These are phyloP conservation scores for Quercus rubra DNA, from an alignment of 306 rosid genomes.

Conservation along the genomic window DNA sequence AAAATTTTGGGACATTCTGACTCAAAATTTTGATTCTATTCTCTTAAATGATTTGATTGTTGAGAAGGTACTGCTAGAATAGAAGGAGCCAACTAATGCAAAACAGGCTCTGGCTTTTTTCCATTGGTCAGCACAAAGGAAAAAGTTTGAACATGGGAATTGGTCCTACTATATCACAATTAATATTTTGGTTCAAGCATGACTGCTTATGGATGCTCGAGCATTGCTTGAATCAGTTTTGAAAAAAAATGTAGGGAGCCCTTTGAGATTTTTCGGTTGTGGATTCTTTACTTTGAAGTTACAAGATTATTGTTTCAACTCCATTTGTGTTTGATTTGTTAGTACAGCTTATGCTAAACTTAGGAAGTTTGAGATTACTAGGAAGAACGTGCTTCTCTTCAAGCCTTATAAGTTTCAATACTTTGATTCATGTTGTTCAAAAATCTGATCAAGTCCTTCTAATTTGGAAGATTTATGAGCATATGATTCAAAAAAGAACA, in stretches of 20 bases:
- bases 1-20: too few relatives aligned
- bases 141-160: conserved; percentile 39
- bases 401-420: conserved; percentile 51
- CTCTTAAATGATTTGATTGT: conserved; percentile 37
- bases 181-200: conserved; percentile 49
- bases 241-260: conserved; percentile 8
- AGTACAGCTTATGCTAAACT: conserved; percentile 56
- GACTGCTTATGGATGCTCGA: conserved; percentile 49
- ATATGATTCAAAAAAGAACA: too few relatives aligned
- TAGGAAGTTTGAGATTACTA: conserved; percentile 44
- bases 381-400: conserved; percentile 38
- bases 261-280: conserved; percentile 30
- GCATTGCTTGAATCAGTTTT: conserved; percentile 55
- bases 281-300: conserved; percentile 50
- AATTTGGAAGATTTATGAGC: too few relatives aligned
- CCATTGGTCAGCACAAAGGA: conserved; percentile 62
- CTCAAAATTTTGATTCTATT: conserved; percentile 33
- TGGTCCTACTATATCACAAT: conserved; percentile 48
- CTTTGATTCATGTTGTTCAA: conserved; percentile 51
- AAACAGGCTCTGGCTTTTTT: conserved; percentile 64
- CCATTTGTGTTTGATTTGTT: conserved; percentile 61
- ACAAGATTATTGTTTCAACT: conserved; percentile 32
- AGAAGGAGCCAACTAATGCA: conserved; percentile 58
- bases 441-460: conserved; percentile 19
- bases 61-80: conserved; percentile 38